Base-by-base conservation (phyloP, 2,329 filamentous ascomycete species). In the Botrytis byssoidea region DNA sequence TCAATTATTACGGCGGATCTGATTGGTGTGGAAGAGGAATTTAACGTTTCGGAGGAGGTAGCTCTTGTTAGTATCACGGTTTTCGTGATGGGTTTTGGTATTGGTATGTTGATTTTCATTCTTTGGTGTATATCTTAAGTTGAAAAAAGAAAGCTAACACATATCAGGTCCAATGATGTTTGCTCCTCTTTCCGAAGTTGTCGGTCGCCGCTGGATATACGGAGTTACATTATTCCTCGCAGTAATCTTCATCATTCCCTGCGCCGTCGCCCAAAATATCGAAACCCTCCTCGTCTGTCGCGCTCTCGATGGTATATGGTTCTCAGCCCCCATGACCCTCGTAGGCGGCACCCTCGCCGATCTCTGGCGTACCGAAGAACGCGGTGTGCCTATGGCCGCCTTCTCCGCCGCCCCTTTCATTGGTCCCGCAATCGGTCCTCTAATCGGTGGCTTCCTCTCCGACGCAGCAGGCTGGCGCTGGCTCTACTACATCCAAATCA, bases 401-500 rank as follows among this genome's bases (percentile, higher is more conserved):
- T 97, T 96, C 82, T 92, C 89, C 20, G 93, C 93, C 3, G 93
- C 93, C 0, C 93, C 93, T 0, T 96, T 96, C 80, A 87, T 95
- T 63, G 93, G 93, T 0, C 93, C 93, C 67, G 93, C 92, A 2
- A 90, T 93, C 76, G 92, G 92, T 75, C 92, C 92, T 12, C 86
- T 97, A 0, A 87, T 91, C 10, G 94, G 94, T 77, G 94, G 93
- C 18, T 97, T 90, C 80, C 85, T 96, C 1, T 87, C 88, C 12
- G 91, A 94, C 77, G 88, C 87, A 0, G 83, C 85, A 0, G 91
- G 91, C 55, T 96, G 93, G 93, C 85, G 93, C 77, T 96, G 93
- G 92, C 85, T 96, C 0, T 96, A 96, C 84, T 95, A 92, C 91
- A 88, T 97, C 77, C 93, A 95, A 80, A 85, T 96, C 18, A 97